phyloP scores from a whole-genome alignment of 1,284 basidiomycete species.

The Leccinum griseonigrum region DNA sequence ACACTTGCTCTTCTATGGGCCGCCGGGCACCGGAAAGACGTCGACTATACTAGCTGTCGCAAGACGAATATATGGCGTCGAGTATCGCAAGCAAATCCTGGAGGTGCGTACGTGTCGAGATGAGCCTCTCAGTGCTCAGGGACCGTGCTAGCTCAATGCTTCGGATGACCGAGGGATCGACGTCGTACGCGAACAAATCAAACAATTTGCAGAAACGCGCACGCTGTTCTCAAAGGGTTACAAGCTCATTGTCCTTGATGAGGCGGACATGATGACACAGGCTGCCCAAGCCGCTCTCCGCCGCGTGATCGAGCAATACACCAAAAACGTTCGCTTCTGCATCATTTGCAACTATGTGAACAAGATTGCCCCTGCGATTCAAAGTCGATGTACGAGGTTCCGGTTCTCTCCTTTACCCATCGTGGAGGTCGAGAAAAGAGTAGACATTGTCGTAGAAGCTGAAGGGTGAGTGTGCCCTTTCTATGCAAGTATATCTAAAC shows the following conservation, averaged over 20 bases:
- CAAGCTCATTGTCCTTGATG: conserved; percentile 98
- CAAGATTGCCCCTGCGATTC: conserved; percentile 98
- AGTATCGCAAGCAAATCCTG: conserved; percentile 87
- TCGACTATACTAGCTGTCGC: conserved; percentile 98
- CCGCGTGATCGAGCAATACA: conserved; percentile 98
- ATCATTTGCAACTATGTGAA: conserved; percentile 99
- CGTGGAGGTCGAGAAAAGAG: conserved; percentile 79
- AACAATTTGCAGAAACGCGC: conserved; percentile 96
- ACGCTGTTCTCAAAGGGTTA: conserved; percentile 90
- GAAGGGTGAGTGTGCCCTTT: conserved; percentile 65
- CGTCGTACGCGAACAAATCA: conserved; percentile 97
- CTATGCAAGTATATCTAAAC: conserved; percentile 4
- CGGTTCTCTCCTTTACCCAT: conserved; percentile 95
- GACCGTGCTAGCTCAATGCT: conserved; percentile 74
- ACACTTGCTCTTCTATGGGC: conserved; percentile 96
- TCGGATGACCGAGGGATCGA: conserved; percentile 99
- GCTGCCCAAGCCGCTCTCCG: conserved; percentile 95
- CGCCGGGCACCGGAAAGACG: conserved; percentile 97
- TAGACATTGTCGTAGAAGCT: conserved; percentile 78
- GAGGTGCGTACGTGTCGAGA: conserved; percentile 57
- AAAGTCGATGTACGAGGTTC: conserved; percentile 97
- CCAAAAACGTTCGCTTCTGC: conserved; percentile 97
- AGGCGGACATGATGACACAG: conserved; percentile 99
- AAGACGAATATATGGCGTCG: conserved; percentile 84
- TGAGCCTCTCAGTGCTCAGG: background rate